phyloP scores from a whole-genome alignment of 306 rosid genomes.

The Ammopiptanthus mongolicus region DNA sequence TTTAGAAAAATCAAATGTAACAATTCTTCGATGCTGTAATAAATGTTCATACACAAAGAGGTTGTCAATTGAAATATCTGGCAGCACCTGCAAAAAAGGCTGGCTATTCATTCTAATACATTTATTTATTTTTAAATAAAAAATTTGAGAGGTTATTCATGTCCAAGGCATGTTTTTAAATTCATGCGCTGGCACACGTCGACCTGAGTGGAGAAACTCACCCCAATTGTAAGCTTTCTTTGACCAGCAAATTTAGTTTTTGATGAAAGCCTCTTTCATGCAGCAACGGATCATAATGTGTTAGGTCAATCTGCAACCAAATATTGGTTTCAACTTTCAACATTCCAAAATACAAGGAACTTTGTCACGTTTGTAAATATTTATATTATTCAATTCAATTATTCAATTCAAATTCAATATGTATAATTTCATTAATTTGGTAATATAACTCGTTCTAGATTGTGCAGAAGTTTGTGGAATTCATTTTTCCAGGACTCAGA shows the following conservation, averaged over 20 bases:
- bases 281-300: conserved; percentile 62
- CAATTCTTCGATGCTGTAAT: conserved; percentile 9
- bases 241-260: conserved; percentile 57
- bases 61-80: neutral
- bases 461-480: neutral
- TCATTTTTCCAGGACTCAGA: neutral
- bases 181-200: conserved; percentile 18
- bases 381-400: conserved; percentile 15
- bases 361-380: conserved; percentile 5
- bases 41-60: neutral
- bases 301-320: conserved; percentile 57
- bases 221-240: conserved; percentile 62
- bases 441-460: neutral
- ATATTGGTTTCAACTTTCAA: conserved; percentile 16
- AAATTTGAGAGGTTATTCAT: conserved; percentile 6
- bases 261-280: conserved; percentile 80
- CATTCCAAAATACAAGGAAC: conserved; percentile 8
- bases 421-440: neutral
- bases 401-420: neutral
- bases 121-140: neutral
- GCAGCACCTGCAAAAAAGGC: neutral
- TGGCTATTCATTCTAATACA: neutral
- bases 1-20: neutral
- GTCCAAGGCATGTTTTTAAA: neutral
- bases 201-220: conserved; percentile 30